Evolutionary conservation across 306 rosid genomes (phyloP).

Genomic region (Trifolium pratense): DNA sequence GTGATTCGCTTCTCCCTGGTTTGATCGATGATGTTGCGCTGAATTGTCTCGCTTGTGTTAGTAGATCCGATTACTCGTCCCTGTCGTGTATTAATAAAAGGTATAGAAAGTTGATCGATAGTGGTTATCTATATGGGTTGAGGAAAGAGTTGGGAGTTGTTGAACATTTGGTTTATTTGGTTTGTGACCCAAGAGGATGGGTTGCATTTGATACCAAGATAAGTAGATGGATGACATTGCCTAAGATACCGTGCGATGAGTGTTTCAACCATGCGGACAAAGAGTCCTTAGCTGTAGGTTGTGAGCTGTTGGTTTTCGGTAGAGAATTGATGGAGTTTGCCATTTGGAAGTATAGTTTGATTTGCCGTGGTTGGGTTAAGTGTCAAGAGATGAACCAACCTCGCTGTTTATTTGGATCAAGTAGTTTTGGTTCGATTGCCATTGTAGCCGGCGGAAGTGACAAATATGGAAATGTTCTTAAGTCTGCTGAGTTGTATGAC

Average conservation of each 20-base stretch:
- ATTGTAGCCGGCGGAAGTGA: conserved; percentile 93
- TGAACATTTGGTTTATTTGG: conserved; percentile 88
- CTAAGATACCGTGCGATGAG: conserved; percentile 92
- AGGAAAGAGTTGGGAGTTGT: conserved; percentile 66
- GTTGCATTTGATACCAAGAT: conserved; percentile 67
- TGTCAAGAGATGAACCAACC: conserved; percentile 81
- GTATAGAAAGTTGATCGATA: conserved; percentile 64
- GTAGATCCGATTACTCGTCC: conserved; percentile 68
- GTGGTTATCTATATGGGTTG: conserved; percentile 71
- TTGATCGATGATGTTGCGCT: conserved; percentile 83
- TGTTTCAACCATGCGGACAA: conserved; percentile 92
- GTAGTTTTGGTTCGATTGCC: conserved; percentile 81
- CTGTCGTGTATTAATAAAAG: conserved; percentile 68
- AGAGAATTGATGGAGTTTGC: conserved; percentile 85
- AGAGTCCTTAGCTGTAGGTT: conserved; percentile 91
- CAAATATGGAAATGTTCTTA: conserved; percentile 69
- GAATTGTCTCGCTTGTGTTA: conserved; percentile 76
- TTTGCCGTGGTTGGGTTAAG: conserved; percentile 69
- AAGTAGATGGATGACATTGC: conserved; percentile 80
- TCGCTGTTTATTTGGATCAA: conserved; percentile 91
- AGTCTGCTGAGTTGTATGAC: conserved; percentile 80
- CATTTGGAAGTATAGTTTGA: conserved; percentile 80
- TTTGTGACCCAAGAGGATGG: conserved; percentile 88
- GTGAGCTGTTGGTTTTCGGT: conserved; percentile 83
- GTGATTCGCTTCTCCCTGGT: conserved; percentile 83